Base-by-base conservation (phyloP, 2,329 filamentous ascomycete species). In the Escovopsis weberi region DNA sequence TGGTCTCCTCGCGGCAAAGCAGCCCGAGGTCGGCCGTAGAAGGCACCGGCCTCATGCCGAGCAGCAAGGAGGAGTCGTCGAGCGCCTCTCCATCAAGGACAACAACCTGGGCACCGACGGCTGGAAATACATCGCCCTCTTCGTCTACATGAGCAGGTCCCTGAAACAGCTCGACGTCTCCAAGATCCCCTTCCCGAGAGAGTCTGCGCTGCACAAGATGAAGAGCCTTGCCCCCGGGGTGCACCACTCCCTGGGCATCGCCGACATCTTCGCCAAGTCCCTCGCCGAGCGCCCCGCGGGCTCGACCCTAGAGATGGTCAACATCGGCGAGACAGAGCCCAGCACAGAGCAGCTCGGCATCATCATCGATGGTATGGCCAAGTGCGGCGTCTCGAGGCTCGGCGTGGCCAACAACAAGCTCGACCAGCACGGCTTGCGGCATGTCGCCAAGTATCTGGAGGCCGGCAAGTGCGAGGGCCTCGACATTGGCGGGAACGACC, bases 91-190 rank as follows among this genome's bases (percentile, higher is more conserved):
- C 2, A 63, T 98, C 36, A 94, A 93, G 63, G 86, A 93, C 62
- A 96, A 96, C 57, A 89, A 87, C 54, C 80, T 96, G 46, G 83
- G 85, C 0, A 69, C 72, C 1, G 82, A 93, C 48, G 91, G 89
- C 12, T 98, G 91, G 91, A 87, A 82, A 53, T 79, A 96, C 56
- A 79, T 96, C 44, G 82, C 82, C 35, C 67, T 94, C 6, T 98
- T 96, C 57, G 70, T 94, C 41, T 85, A 94, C 61, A 80, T 95
- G 67, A 94, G 85, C 52, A 80, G 79, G 47, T 87, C 87, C 1
- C 68, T 98, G 43, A 88, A 87, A 59, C 82, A 75, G 6, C 74
- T 96, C 23, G 91, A 98, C 58, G 59, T 96, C 26, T 94, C 88
- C 1, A 82, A 85, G 54, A 80, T 94, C 45, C 74, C 77, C 3